Conservation (phyloP, 345 rosid species). For the Eucalyptus cloeziana region DNA sequence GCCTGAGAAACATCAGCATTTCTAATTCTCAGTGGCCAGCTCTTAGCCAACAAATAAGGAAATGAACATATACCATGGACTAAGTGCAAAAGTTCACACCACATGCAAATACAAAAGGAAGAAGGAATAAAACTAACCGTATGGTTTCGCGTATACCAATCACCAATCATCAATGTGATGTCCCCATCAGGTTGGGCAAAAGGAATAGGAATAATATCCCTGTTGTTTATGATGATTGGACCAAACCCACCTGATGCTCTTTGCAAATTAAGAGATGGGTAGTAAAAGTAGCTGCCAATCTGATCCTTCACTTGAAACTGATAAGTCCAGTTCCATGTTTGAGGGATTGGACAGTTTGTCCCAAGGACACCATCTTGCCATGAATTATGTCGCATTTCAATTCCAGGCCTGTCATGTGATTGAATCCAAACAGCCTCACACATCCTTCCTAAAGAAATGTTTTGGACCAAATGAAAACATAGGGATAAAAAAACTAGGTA, state of each 20-base stretch:
- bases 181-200: slow-evolving; percentile 77
- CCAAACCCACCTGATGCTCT: slow-evolving; percentile 96
- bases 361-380: slow-evolving; percentile 95
- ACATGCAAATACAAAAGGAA: neutral
- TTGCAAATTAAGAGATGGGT: slow-evolving; percentile 72
- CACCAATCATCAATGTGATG: slow-evolving; percentile 53
- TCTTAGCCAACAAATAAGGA: neutral
- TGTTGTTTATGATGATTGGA: slow-evolving; percentile 57
- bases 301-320: slow-evolving; percentile 93
- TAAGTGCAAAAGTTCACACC: neutral
- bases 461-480: neutral
- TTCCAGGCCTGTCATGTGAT: slow-evolving; percentile 54
- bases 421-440: neutral
- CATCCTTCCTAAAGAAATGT: neutral
- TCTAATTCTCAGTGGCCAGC: neutral
- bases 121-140: slow-evolving; percentile 33
- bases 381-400: slow-evolving; percentile 74
- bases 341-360: slow-evolving; percentile 77
- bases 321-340: slow-evolving; percentile 62
- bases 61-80: neutral
- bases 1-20: slow-evolving; percentile 27
- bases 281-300: slow-evolving; percentile 90
- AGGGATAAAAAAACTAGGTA: neutral
- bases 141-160: slow-evolving; percentile 81
- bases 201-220: slow-evolving; percentile 54